Base-by-base conservation (phyloP, 371 early-diverging fungal species). In the Mortierella sp. region DNA sequence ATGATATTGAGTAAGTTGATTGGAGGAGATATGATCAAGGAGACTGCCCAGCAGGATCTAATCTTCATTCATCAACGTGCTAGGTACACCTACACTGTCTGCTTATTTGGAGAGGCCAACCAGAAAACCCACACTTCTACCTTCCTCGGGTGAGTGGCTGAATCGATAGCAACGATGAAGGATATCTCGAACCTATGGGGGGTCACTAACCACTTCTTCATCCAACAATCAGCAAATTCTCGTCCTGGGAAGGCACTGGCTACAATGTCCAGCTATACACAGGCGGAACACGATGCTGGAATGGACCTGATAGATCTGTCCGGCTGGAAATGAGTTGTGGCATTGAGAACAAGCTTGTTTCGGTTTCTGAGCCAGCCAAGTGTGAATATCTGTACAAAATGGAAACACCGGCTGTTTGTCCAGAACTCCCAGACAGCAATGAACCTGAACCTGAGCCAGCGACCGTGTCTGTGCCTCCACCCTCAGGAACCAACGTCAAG, bases 231-330 rank as follows among this genome's bases (percentile, higher is more conserved):
- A 72, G 73, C 9, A 72, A 61, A 60, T 73, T 73, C 59, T 67
- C 74, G 16, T 22, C 40, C 19, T 73, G 74, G 74, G 69, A 61
- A 17, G 78, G 66, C 3, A 63, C 79, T 22, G 44, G 79, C 39
- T 90, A 92, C 58, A 63, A 57, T 10, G 58, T 78, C 27, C 94
- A 92, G 65, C 58, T 78, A 48, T 95, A 92, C 71, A 79, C 71
- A 10, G 81, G 85, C 46, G 98, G 98, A 34, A 79, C 84, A 5
- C 81, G 84, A 50, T 98, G 98, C 82, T 97, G 98, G 97, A 94
- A 96, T 63, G 98, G 97, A 0, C 97, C 97, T 1, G 84, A 88
- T 34, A 86, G 98, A 48, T 90, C 91, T 2, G 79, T 88, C 19
- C 80, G 72, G 53, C 13, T 80, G 45, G 51, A 54, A 34, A 59